These are phyloP conservation scores for Mangifera indica DNA, from an alignment of 345 rosid species.

Conservation along the genomic window DNA sequence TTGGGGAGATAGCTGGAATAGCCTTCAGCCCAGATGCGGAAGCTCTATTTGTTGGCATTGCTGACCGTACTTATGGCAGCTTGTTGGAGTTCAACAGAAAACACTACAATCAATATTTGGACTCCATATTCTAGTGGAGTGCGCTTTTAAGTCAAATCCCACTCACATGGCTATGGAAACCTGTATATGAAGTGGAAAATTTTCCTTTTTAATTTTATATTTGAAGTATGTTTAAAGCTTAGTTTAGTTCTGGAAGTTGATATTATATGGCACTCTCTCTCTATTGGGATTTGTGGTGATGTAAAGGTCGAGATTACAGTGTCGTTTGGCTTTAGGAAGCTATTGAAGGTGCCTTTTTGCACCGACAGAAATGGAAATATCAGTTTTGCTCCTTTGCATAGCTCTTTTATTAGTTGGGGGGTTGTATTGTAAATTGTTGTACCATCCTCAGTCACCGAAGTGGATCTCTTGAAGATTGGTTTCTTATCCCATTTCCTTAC, in stretches of 20 bases:
- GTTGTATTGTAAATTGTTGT: slow-evolving; percentile 4
- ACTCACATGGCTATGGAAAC: neutral
- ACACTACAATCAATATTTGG: slow-evolving; percentile 40
- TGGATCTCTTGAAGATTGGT: neutral
- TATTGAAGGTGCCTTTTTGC: slow-evolving; percentile 23
- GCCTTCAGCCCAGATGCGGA: slow-evolving; percentile 91
- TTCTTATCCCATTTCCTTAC: neutral
- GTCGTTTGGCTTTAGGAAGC: slow-evolving; percentile 27
- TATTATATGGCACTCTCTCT: neutral
- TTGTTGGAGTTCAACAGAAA: slow-evolving; percentile 75
- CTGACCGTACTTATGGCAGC: slow-evolving; percentile 88
- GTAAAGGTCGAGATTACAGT: slow-evolving; percentile 33
- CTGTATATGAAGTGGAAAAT: neutral
- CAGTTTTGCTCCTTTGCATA: slow-evolving; percentile 11
- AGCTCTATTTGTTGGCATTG: slow-evolving; percentile 73
- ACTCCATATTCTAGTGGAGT: slow-evolving; percentile 47
- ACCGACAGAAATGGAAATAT: slow-evolving; percentile 7
- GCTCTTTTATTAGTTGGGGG: neutral
- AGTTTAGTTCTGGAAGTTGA: neutral
- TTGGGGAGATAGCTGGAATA: slow-evolving; percentile 91
- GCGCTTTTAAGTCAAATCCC: neutral
- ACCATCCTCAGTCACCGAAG: neutral
- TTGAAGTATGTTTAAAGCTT: neutral
- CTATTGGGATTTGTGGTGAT: neutral
- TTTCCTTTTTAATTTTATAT: neutral